Evolutionary conservation across 164 flowering plant genomes (phyloP).

Genomic region (Santalum album): DNA sequence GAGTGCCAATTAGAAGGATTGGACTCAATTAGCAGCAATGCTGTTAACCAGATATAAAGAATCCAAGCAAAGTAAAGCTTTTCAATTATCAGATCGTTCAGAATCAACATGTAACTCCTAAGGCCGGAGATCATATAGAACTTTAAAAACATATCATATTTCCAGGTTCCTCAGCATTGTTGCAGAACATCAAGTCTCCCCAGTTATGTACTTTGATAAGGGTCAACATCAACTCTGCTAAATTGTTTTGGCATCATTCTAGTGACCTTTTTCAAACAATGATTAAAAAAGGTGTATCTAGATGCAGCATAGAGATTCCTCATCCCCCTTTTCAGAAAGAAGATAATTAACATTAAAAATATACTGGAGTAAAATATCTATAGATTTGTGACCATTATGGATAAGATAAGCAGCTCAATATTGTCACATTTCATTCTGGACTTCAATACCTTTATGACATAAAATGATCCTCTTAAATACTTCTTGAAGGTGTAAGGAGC

Average conservation of each 20-base stretch:
- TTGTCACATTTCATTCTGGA: too few species aligned
- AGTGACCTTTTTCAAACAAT: slow-evolving; percentile 57
- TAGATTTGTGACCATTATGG: background rate
- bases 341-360: background rate
- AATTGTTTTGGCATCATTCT: slow-evolving; percentile 43
- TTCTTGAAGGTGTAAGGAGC: too few species aligned
- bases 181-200: slow-evolving; percentile 31
- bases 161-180: slow-evolving; percentile 14
- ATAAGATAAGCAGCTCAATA: background rate
- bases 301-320: slow-evolving; percentile 32
- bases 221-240: slow-evolving; percentile 32
- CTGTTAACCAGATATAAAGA: too few species aligned
- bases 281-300: slow-evolving; percentile 62
- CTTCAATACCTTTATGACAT: background rate
- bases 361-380: too few species aligned
- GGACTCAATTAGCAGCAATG: too few species aligned
- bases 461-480: too few species aligned
- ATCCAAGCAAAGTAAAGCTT: too few species aligned
- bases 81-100: too few species aligned
- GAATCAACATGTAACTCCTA: background rate
- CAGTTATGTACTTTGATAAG: slow-evolving; percentile 32
- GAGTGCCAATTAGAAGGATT: too few species aligned
- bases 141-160: background rate
- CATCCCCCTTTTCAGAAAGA: background rate
- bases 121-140: background rate